Evolutionary conservation across 257 asterid species (phyloP).

Genomic region (Solanum bukasovii): DNA sequence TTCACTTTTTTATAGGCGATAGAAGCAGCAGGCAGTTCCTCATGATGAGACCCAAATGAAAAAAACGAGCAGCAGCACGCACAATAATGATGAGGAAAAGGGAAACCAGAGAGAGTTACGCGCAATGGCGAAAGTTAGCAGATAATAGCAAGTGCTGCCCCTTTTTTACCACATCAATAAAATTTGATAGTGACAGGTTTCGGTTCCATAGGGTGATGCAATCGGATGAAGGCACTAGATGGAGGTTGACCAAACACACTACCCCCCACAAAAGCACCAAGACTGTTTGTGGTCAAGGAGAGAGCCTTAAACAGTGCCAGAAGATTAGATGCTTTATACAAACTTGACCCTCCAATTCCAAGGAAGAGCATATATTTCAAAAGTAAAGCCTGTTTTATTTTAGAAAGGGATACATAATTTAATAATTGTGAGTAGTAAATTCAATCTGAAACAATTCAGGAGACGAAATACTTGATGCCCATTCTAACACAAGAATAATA

Average conservation of each 20-base stretch:
- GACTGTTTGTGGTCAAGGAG: neutral
- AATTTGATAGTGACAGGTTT: neutral
- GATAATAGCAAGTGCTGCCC: neutral
- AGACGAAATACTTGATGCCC: neutral
- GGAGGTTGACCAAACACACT: neutral
- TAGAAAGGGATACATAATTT: neutral
- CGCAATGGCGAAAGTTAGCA: neutral
- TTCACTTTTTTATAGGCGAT: neutral
- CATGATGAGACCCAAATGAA: neutral
- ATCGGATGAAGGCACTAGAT: neutral
- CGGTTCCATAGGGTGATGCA: neutral
- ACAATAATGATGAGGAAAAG: neutral
- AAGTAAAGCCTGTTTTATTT: neutral
- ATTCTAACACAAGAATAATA: neutral
- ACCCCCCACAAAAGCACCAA: neutral
- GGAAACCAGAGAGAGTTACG: neutral
- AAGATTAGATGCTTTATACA: neutral
- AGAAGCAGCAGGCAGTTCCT: neutral
- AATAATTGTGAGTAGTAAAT: neutral
- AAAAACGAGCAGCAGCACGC: neutral
- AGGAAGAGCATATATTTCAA: neutral
- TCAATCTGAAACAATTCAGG: neutral
- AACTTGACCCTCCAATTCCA: neutral
- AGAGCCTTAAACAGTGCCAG: neutral
- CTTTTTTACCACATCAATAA: neutral